A percentile compares a stretch with the other conserved stretches of the same genome.
Evolutionary conservation across 306 rosid species (phyloP).

Genomic region (Prunus padus): DNA sequence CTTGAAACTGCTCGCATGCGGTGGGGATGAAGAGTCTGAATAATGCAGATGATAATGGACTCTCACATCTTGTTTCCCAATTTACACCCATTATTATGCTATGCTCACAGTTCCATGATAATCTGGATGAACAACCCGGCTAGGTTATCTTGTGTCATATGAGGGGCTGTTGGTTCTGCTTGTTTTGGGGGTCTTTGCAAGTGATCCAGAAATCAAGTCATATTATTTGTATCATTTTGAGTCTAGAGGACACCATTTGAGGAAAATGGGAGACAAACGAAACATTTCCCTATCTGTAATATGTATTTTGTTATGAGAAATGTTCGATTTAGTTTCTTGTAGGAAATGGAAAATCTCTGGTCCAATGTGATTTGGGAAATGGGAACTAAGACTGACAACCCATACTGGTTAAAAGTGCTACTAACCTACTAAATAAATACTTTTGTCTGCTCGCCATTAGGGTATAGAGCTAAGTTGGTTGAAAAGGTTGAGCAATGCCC

Average conservation of each 20-base stretch:
- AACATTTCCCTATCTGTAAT: constrained; percentile 27
- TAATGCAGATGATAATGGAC: constrained; percentile 26
- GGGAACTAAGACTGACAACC: background rate
- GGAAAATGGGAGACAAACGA: constrained; percentile 23
- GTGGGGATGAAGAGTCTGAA: constrained; percentile 30
- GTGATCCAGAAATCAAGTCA: constrained; percentile 9
- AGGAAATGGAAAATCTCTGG: constrained; percentile 8
- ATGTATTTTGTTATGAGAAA: constrained; percentile 21
- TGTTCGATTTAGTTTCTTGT: constrained; percentile 13
- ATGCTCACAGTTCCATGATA: constrained; percentile 5
- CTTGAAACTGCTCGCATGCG: constrained; percentile 35
- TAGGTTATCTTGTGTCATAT: constrained; percentile 3
- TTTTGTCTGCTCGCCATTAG: no score
- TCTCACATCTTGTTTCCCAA: constrained; percentile 32
- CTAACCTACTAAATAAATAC: no score
- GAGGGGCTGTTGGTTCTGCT: constrained; percentile 1
- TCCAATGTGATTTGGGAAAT: background rate
- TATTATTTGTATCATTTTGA: constrained; percentile 25
- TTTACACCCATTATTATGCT: background rate
- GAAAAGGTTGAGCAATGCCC: no score
- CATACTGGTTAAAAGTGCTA: no score
- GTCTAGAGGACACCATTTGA: constrained; percentile 6
- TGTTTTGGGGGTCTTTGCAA: constrained; percentile 8
- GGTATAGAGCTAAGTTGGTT: no score
- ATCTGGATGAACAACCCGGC: background rate